Conservation (phyloP, 225 moss, liverwort and hornwort species). For the Polytrichum commune region DNA sequence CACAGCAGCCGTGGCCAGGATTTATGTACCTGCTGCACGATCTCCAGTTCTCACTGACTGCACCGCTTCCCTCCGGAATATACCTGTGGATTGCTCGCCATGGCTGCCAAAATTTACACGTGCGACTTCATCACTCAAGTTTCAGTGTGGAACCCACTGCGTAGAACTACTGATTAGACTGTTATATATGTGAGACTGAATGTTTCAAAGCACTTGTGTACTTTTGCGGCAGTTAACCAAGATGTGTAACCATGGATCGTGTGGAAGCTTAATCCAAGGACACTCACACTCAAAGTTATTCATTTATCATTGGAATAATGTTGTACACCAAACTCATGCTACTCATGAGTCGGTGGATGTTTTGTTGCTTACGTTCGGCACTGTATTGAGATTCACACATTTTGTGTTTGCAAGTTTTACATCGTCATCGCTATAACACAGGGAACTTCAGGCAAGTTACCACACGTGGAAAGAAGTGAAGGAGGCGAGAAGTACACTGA, state of each 20-base stretch:
- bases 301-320: too few relatives aligned
- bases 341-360: not conserved
- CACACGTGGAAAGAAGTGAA: not conserved
- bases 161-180: too few relatives aligned
- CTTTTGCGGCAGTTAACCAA: too few relatives aligned
- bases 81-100: constrained; percentile 3
- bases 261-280: not conserved
- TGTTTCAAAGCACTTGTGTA: not conserved
- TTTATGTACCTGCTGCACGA: not conserved
- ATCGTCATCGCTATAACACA: not conserved
- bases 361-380: not conserved
- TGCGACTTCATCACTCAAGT: not conserved
- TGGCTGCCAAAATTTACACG: not conserved
- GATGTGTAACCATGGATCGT: not conserved
- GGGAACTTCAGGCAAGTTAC: too few relatives aligned
- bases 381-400: not conserved
- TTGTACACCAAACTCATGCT: not conserved
- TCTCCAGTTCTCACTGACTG: constrained; percentile 3
- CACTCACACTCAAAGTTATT: too few relatives aligned
- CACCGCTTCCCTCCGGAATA: not conserved
- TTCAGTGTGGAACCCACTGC: not conserved
- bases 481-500: too few relatives aligned
- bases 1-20: not conserved
- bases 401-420: not conserved
- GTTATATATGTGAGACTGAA: too few relatives aligned